These are phyloP conservation scores for Cryptococcus neoformans DNA, from an alignment of 1,284 basidiomycete species.

Conservation along the genomic window DNA sequence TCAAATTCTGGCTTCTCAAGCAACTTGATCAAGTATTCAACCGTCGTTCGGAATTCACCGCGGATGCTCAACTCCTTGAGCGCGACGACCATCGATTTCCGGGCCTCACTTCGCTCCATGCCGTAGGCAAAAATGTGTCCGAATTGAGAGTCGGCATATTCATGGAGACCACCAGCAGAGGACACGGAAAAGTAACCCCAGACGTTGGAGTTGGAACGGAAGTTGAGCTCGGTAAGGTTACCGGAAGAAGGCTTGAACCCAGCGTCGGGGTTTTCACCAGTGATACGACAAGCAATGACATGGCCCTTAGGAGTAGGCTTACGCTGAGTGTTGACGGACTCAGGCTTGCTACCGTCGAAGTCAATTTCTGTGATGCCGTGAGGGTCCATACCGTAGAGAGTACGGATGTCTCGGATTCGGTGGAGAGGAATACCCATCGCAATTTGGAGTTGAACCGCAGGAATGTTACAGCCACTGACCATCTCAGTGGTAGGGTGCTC, in stretches of 20 bases:
- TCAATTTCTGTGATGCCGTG: conserved; percentile 88
- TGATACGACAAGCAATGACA: conserved; percentile 98
- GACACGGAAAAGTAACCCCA: conserved; percentile 99
- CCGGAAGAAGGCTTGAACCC: conserved; percentile 99
- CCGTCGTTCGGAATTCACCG: conserved; percentile 97
- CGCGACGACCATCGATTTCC: conserved; percentile 99
- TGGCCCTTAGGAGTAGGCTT: conserved; percentile 97
- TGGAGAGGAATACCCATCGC: conserved; percentile 99
- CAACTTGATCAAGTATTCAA: conserved; percentile 97
- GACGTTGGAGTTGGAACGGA: conserved; percentile 97
- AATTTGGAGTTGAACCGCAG: conserved; percentile 94
- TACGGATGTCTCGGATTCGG: conserved; percentile 93
- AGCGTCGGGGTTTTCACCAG: conserved; percentile 98
- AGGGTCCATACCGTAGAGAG: conserved; percentile 90
- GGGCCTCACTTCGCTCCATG: conserved; percentile 87
- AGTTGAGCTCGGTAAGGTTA: conserved; percentile 96
- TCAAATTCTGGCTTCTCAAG: conserved; percentile 96
- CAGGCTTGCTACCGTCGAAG: conserved; percentile 90
- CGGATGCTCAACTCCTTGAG: conserved; percentile 98
- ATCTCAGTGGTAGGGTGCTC: conserved; percentile 99
- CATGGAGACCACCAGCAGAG: conserved; percentile 93
- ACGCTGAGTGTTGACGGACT: conserved; percentile 81
- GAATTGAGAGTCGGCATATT: conserved; percentile 98
- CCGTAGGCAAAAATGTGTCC: conserved; percentile 99
- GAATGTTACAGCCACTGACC: conserved; percentile 98